Evolutionary conservation across 305 asterid species (phyloP).

Genomic region (Fraxinus greggii): DNA sequence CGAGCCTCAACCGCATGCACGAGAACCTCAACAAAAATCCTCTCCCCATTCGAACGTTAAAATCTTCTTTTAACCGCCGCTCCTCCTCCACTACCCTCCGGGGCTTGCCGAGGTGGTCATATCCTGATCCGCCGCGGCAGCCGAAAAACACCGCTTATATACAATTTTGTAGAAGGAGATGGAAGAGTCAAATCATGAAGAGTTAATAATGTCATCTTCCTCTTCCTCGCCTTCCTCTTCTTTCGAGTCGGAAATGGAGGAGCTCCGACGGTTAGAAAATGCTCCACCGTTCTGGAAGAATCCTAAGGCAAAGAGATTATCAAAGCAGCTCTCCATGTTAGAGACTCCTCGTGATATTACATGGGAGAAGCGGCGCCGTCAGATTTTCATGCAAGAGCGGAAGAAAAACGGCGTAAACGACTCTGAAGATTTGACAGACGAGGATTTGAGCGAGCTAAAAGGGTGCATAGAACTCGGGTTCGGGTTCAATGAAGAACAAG

Average conservation of each 20-base stretch:
- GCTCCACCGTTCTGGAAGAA: slow-evolving; percentile 71
- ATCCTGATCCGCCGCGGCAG: not conserved
- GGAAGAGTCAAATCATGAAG: slow-evolving; percentile 28
- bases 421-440: slow-evolving; percentile 54
- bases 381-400: slow-evolving; percentile 52
- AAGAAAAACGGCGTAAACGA: slow-evolving; percentile 33
- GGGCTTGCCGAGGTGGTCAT: not conserved
- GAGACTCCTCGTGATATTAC: slow-evolving; percentile 65
- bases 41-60: not conserved
- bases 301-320: slow-evolving; percentile 31
- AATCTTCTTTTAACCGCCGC: not conserved
- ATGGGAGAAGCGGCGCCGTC: slow-evolving; percentile 79
- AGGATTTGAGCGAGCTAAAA: slow-evolving; percentile 72
- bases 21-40: not conserved
- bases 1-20: not conserved
- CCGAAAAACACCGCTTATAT: not conserved
- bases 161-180: not conserved
- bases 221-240: slow-evolving; percentile 21
- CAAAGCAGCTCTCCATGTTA: slow-evolving; percentile 68
- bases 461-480: slow-evolving; percentile 88
- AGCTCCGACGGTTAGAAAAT: slow-evolving; percentile 50
- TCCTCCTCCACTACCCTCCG: not conserved
- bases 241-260: slow-evolving; percentile 50
- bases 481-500: slow-evolving; percentile 75
- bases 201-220: slow-evolving; percentile 46